Evolutionary conservation across 208 protist genomes (phyloP).

Genomic region (Acanthamoeba royreba): DNA sequence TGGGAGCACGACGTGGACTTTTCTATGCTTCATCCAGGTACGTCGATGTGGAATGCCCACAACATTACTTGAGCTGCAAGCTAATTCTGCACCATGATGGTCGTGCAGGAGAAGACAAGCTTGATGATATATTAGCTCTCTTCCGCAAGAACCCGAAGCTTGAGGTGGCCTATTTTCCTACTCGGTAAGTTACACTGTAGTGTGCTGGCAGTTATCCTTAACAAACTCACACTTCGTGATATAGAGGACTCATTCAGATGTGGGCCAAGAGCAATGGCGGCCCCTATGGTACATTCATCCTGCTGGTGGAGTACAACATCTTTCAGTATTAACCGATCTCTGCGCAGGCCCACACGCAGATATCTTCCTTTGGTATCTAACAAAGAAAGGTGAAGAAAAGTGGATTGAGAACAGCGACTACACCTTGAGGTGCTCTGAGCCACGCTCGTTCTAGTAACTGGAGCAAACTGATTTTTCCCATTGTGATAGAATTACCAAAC

Average conservation of each 20-base stretch:
- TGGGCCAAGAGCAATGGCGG: background rate
- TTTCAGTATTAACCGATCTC: background rate
- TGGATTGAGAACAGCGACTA: background rate
- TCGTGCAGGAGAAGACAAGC: background rate
- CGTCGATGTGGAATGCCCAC: background rate
- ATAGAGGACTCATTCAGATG: background rate
- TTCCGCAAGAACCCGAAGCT: background rate
- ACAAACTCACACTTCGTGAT: background rate
- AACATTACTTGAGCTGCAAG: background rate
- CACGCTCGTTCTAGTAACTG: background rate
- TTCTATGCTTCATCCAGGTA: constrained; percentile 15
- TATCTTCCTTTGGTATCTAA: constrained; percentile 10
- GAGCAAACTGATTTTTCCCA: background rate
- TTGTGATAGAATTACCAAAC: background rate
- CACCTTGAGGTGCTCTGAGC: background rate
- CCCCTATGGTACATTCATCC: background rate
- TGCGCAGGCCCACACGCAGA: background rate
- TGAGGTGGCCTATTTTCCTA: background rate
- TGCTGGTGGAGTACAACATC: too few relatives aligned
- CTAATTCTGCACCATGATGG: background rate
- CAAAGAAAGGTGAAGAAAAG: background rate
- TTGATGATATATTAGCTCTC: background rate
- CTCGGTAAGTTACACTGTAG: background rate
- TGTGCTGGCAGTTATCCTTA: background rate
- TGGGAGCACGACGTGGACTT: constrained; percentile 38